These are phyloP conservation scores for Phytophthora idaei DNA, from an alignment of 352 stramenopile genomes.

Conservation along the genomic window DNA sequence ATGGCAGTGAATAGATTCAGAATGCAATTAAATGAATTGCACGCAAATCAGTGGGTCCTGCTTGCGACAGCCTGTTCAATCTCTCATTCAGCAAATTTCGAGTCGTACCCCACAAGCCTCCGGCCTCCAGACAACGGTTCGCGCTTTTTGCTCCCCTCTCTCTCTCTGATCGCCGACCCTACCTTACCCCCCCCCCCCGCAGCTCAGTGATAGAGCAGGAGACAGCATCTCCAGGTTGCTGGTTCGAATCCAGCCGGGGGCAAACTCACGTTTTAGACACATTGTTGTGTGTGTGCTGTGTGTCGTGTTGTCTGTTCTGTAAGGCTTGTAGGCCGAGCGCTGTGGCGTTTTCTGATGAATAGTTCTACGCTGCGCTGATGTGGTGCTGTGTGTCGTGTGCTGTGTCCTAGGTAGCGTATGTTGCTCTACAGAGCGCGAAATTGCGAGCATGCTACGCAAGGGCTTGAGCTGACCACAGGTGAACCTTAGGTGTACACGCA, in stretches of 20 bases:
- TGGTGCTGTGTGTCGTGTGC: too few species aligned
- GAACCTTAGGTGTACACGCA: not conserved
- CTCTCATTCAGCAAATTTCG: too few species aligned
- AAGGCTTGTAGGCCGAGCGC: too few species aligned
- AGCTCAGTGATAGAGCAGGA: constrained; percentile 13
- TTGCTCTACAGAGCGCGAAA: too few species aligned
- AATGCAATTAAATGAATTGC: too few species aligned
- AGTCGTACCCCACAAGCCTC: not conserved
- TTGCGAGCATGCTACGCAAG: too few species aligned
- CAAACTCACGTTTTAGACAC: not conserved
- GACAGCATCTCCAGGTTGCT: not conserved
- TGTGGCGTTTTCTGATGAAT: not conserved
- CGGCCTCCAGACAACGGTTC: too few species aligned
- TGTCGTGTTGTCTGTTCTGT: too few species aligned
- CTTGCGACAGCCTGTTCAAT: too few species aligned
- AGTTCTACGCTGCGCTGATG: not conserved
- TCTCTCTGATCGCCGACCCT: not conserved
- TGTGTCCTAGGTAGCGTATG: too few species aligned
- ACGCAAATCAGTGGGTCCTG: too few species aligned
- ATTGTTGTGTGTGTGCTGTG: not conserved
- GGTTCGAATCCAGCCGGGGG: constrained; percentile 11
- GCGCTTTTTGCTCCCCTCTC: too few species aligned
- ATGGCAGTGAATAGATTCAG: not conserved
- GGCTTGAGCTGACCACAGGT: not conserved
- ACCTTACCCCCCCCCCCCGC: not conserved